Conservation (phyloP, 2,329 filamentous ascomycete species). For the Aspergillus versicolor region DNA sequence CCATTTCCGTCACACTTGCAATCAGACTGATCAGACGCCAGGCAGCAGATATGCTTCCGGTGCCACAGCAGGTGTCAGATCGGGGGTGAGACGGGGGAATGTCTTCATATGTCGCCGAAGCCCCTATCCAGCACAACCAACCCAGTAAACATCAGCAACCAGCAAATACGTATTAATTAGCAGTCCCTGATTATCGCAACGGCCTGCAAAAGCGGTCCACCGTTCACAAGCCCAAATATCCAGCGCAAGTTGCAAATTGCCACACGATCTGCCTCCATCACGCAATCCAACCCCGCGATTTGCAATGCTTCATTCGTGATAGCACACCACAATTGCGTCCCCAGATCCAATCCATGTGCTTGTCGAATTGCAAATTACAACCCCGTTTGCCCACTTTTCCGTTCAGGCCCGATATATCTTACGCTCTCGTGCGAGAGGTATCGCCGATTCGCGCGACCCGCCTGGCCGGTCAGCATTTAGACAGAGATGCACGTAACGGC, state of each 20-base stretch:
- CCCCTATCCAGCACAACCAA: too few species aligned
- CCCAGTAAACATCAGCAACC: too few species aligned
- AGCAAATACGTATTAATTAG: too few species aligned
- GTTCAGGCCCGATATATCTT: background rate
- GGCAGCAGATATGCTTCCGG: background rate
- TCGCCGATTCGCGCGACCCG: conserved; percentile 1
- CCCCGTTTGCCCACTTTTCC: background rate
- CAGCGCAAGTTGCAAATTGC: background rate
- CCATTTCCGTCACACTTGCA: conserved; percentile 28
- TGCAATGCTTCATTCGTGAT: conserved; percentile 22
- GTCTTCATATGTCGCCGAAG: background rate
- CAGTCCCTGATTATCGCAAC: too few species aligned
- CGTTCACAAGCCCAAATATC: too few species aligned
- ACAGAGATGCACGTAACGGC: conserved; percentile 1
- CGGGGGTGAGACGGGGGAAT: background rate
- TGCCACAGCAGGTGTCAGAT: background rate
- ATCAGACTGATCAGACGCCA: conserved; percentile 2
- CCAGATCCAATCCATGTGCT: background rate
- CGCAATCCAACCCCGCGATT: conserved; percentile 35
- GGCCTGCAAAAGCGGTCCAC: too few species aligned
- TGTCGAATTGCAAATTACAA: conserved; percentile 12
- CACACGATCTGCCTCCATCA: conserved; percentile 19
- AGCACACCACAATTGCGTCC: conserved; percentile 2
- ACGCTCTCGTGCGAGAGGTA: conserved; percentile 10
- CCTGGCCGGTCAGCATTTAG: background rate